Percentiles rank a stretch among this genome's conserved stretches.
These are phyloP conservation scores for Tolypocladium guangdongense DNA, from an alignment of 2,329 filamentous ascomycete genomes.

Conservation along the genomic window DNA sequence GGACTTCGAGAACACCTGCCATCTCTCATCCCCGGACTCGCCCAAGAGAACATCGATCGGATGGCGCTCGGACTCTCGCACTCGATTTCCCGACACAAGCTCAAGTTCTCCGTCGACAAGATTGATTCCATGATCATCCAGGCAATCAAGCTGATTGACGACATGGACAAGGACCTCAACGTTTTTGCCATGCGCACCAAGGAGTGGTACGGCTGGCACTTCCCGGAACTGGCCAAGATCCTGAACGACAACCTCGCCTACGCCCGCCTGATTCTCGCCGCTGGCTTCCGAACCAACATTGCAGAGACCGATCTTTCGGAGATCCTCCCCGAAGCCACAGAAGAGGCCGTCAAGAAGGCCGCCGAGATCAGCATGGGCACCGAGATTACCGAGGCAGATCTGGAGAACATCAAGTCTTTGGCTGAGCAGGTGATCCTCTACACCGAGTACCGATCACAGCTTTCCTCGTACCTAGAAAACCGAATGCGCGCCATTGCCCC, in stretches of 20 bases:
- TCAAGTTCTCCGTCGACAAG: slow-evolving; percentile 98
- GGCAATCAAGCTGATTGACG: slow-evolving; percentile 85
- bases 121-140: slow-evolving; percentile 99
- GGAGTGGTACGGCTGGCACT: slow-evolving; percentile 99
- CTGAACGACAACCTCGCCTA: slow-evolving; percentile 96
- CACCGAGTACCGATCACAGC: slow-evolving; percentile 78
- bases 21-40: slow-evolving; percentile 80
- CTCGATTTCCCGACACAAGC: slow-evolving; percentile 91
- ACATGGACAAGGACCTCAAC: slow-evolving; percentile 97
- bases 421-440: slow-evolving; percentile 90
- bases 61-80: slow-evolving; percentile 96
- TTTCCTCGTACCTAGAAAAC: slow-evolving; percentile 79
- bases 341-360: slow-evolving; percentile 80
- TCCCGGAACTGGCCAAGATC: slow-evolving; percentile 95
- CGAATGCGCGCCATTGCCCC: slow-evolving; percentile 96
- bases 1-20: slow-evolving; percentile 85
- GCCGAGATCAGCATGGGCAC: slow-evolving; percentile 98
- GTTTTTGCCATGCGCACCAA: slow-evolving; percentile 98
- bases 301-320: slow-evolving; percentile 70
- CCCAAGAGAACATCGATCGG: slow-evolving; percentile 76
- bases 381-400: slow-evolving; percentile 85
- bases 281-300: slow-evolving; percentile 81
- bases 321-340: slow-evolving; percentile 90
- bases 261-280: slow-evolving; percentile 73
- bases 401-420: slow-evolving; percentile 83